Evolutionary conservation across 2,329 filamentous ascomycete species (phyloP), one percentile per base, ranked within the genome.

Genomic region (Fusarium equiseti): DNA sequence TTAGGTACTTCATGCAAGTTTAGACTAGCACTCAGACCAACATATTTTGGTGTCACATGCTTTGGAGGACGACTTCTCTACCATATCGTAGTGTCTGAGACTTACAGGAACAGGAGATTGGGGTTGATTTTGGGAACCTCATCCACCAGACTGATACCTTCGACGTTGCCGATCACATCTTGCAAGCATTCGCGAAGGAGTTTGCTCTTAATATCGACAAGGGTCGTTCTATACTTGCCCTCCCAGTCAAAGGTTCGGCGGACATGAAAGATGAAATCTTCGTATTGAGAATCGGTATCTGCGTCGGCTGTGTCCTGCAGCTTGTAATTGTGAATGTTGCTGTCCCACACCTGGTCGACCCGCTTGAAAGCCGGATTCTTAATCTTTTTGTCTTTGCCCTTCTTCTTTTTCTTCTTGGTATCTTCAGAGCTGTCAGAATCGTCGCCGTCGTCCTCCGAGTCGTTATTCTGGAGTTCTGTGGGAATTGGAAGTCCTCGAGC

Each of bases 201-300:
- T 73, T 94, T 94, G 77, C 93, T 96, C 81, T 95, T 96, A 79
- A 97, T 92, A 71, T 97, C 93, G 51, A 97, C 89, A 16, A 90
- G 82, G 0, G 94, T 94, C 76, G 78, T 76, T 73, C 88, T 85
- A 74, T 93, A 95, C 75, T 94, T 94, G 68, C 93, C 93, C 73
- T 96, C 92, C 88, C 89, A 93, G 78, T 95, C 91, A 77, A 97
- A 97, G 16, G 88, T 91, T 58, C 94, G 88, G 18, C 93, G 89
- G 18, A 97, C 92, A 26, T 94, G 92, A 78, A 97, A 97, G 31
- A 94, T 86, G 77, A 91, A 96, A 65, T 92, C 89, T 65, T 95
- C 90, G 78, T 94, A 95, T 71, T 92, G 80, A 0, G 81, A 77
- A n/a, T 84, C 83, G 6, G 76, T 74, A 1, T 77, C 75, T 27